Evolutionary conservation across 2,329 filamentous ascomycete species (phyloP).

Genomic region (Penicillium palitans): DNA sequence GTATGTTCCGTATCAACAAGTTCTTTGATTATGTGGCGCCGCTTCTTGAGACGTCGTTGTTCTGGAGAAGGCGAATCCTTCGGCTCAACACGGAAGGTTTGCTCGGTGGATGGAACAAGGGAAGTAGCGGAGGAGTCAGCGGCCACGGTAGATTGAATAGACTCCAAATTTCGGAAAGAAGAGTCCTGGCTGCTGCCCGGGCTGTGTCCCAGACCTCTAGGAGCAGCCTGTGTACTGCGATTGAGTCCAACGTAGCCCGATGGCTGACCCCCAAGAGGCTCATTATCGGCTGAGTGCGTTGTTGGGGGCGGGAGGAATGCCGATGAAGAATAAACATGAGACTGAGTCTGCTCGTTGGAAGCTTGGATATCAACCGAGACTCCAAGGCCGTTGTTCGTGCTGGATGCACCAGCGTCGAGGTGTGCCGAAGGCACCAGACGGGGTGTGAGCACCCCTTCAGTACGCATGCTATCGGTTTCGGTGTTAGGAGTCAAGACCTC

Average conservation of each 20-base stretch:
- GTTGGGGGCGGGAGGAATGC: neutral
- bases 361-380: slow-evolving; percentile 46
- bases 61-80: slow-evolving; percentile 40
- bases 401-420: slow-evolving; percentile 20
- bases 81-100: slow-evolving; percentile 20
- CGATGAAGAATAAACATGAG: neutral
- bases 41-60: slow-evolving; percentile 67
- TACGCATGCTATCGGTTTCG: slow-evolving; percentile 25
- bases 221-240: neutral
- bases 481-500: slow-evolving; percentile 40
- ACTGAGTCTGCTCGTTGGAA: slow-evolving; percentile 6
- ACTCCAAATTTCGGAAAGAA: slow-evolving; percentile 33
- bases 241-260: neutral
- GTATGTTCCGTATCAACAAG: slow-evolving; percentile 88
- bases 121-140: slow-evolving; percentile 42
- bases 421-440: slow-evolving; percentile 19
- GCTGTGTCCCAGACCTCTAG: slow-evolving; percentile 27
- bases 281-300: neutral
- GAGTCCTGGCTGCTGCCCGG: slow-evolving; percentile 41
- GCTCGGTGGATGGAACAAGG: slow-evolving; percentile 35
- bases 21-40: slow-evolving; percentile 84
- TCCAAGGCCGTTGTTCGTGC: slow-evolving; percentile 42
- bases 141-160: slow-evolving; percentile 33
- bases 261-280: neutral
- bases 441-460: slow-evolving; percentile 32